Percentiles rank a stretch among this genome's conserved stretches.
phyloP scores from a whole-genome alignment of 495 filamentous ascomycete genomes.

The Physcia stellaris region DNA sequence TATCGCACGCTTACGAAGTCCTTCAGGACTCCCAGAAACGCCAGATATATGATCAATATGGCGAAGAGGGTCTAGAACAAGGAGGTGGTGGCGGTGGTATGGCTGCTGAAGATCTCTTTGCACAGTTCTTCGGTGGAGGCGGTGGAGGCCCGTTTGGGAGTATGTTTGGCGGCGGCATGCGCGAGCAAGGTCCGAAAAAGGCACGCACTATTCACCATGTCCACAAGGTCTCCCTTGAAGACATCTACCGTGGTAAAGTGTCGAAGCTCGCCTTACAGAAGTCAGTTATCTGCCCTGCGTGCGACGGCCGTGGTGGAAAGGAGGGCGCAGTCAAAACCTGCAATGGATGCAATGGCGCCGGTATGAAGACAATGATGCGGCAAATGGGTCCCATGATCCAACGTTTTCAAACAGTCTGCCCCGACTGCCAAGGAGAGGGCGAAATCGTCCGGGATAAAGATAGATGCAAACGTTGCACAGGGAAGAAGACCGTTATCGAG shows the following conservation, averaged over 20 bases:
- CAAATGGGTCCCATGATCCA: slow-evolving; percentile 99
- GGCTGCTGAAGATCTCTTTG: slow-evolving; percentile 93
- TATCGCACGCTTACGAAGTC: slow-evolving; percentile 88
- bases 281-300: slow-evolving; percentile 90
- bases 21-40: slow-evolving; percentile 88
- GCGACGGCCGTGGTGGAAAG: slow-evolving; percentile 92
- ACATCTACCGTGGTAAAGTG: slow-evolving; percentile 95
- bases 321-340: slow-evolving; percentile 92
- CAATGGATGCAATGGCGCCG: slow-evolving; percentile 75
- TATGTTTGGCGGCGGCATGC: slow-evolving; percentile 75
- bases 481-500: slow-evolving; percentile 96
- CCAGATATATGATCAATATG: slow-evolving; percentile 87
- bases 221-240: slow-evolving; percentile 94
- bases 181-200: slow-evolving; percentile 77
- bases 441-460: slow-evolving; percentile 94
- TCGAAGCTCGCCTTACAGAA: slow-evolving; percentile 96
- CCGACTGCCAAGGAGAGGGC: slow-evolving; percentile 92
- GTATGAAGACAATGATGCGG: slow-evolving; percentile 99
- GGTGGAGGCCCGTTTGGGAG: slow-evolving; percentile 67
- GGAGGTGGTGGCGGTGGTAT: slow-evolving; percentile 75
- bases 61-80: slow-evolving; percentile 86
- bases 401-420: slow-evolving; percentile 97
- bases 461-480: slow-evolving; percentile 82
- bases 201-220: slow-evolving; percentile 93
- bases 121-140: slow-evolving; percentile 92